phyloP scores from a whole-genome alignment of 208 protist genomes.

The Angomonas ambiguus region DNA sequence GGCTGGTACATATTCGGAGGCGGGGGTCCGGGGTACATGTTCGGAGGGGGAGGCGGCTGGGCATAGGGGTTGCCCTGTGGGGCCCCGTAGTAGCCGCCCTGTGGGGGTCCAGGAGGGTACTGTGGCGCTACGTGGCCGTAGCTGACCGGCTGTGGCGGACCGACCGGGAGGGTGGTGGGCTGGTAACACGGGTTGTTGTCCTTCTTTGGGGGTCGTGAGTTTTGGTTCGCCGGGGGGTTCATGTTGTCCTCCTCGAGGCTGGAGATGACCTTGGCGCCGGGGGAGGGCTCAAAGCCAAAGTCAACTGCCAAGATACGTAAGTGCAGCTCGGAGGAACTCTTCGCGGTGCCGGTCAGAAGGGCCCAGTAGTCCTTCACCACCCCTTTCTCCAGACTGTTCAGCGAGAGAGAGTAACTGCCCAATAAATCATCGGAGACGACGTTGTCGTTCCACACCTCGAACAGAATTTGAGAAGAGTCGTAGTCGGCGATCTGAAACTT shows the following conservation, averaged over 20 bases:
- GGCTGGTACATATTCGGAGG: no score
- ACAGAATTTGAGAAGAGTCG: constrained; percentile 30
- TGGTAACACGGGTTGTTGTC: background rate
- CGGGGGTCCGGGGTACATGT: no score
- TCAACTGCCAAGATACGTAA: constrained; percentile 65
- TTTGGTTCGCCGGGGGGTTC: background rate
- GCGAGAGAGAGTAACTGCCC: constrained; percentile 43
- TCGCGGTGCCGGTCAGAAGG: constrained; percentile 33
- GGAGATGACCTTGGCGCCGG: constrained; percentile 5
- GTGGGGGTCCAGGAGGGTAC: background rate
- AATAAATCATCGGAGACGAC: constrained; percentile 54
- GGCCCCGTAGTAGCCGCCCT: background rate
- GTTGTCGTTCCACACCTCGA: constrained; percentile 76
- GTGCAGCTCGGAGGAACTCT: constrained; percentile 52
- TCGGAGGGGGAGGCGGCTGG: background rate
- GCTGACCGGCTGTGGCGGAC: background rate
- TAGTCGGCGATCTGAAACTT: constrained; percentile 69
- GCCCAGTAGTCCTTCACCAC: constrained; percentile 62
- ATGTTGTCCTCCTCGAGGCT: constrained; percentile 22
- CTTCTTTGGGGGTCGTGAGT: background rate
- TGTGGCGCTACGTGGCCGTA: background rate
- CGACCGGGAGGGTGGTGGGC: background rate
- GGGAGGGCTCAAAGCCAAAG: constrained; percentile 43
- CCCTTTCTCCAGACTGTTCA: constrained; percentile 45
- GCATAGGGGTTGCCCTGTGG: background rate